Evolutionary conservation across 148 eudicot genomes (phyloP).

Genomic region (Cornus kousa): DNA sequence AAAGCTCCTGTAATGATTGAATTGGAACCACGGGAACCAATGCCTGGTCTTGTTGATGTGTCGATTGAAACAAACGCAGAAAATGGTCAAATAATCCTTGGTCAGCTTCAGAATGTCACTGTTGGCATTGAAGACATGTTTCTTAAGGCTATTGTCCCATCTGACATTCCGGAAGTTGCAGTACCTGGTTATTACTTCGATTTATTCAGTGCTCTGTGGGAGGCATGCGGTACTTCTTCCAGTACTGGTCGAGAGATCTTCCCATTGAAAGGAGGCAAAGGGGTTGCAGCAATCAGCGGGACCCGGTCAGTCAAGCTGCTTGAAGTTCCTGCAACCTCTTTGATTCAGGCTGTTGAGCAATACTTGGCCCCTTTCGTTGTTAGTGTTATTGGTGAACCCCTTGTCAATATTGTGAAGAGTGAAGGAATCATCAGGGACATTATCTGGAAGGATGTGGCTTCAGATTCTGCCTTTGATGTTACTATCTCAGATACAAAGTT

Average conservation of each 20-base stretch:
- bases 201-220: slow-evolving; percentile 89
- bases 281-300: slow-evolving; percentile 67
- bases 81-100: slow-evolving; percentile 70
- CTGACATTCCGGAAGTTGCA: slow-evolving; percentile 42
- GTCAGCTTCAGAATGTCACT: slow-evolving; percentile 67
- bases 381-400: slow-evolving; percentile 71
- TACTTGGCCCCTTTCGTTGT: slow-evolving; percentile 77
- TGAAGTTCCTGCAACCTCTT: slow-evolving; percentile 59
- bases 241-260: slow-evolving; percentile 80
- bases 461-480: slow-evolving; percentile 36
- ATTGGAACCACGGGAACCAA: slow-evolving; percentile 85
- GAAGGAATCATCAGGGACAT: slow-evolving; percentile 54
- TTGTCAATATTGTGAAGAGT: slow-evolving; percentile 56
- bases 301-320: slow-evolving; percentile 91
- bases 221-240: slow-evolving; percentile 75
- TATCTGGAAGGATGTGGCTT: slow-evolving; percentile 45
- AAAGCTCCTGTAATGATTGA: slow-evolving; percentile 59
- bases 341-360: slow-evolving; percentile 60
- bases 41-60: slow-evolving; percentile 82
- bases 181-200: slow-evolving; percentile 47
- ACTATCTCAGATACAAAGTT: slow-evolving; percentile 22
- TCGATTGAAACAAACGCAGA: slow-evolving; percentile 77
- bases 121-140: slow-evolving; percentile 98
- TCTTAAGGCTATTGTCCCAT: slow-evolving; percentile 59
- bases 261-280: slow-evolving; percentile 75